Base-by-base conservation (phyloP, 2,329 filamentous ascomycete species). In the Alternaria solani region DNA sequence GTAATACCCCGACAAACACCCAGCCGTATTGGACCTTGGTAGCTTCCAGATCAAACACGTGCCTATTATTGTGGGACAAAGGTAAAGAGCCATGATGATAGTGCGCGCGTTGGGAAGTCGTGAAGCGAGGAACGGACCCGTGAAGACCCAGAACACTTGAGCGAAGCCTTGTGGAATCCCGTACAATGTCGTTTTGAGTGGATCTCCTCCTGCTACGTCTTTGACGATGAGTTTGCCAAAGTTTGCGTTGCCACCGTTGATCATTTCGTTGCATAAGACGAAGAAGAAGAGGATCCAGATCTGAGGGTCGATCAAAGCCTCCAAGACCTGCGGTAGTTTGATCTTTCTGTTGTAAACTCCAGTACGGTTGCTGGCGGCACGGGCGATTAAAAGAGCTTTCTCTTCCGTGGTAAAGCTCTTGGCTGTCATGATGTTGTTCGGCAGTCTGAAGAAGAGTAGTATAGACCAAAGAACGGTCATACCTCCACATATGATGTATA, bases 181-280 rank as follows among this genome's bases (percentile, higher is more conserved):
- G 4, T 85, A 78, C 0, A 82, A 82, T 0, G 84, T 85, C 0
- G 86, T 86, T 7, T 78, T 67, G 0, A 85, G 75, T 0, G 82
- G 64, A 48, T 81, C 77, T 7, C 47, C 66, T 5, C 57, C 43
- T 18, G 81, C 81, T 2, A 85, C 73, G 1, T 82, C 80, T 57
- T 86, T 86, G 68, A 87, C 81, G 55, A 87, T 86, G 23, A 85
- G 78, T 55, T 85, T 86, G 39, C 83, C 82, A 62, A 87, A 87
- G 64, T 84, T 86, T 5, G 85, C 81, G 8, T 85, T 72, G 0
- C 85, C 85, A 3, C 84, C 84, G 49, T 81, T 87, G 63, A 87
- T 81, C 2, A 79, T 74, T 64, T 87, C 85, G 57, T 87, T 87
- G 18, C 86, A 71, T 0, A 87, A 72, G 3, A 79, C 79, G 54